Conservation (phyloP, 768 basidiomycete genomes). For the Boletus barrowsii region DNA sequence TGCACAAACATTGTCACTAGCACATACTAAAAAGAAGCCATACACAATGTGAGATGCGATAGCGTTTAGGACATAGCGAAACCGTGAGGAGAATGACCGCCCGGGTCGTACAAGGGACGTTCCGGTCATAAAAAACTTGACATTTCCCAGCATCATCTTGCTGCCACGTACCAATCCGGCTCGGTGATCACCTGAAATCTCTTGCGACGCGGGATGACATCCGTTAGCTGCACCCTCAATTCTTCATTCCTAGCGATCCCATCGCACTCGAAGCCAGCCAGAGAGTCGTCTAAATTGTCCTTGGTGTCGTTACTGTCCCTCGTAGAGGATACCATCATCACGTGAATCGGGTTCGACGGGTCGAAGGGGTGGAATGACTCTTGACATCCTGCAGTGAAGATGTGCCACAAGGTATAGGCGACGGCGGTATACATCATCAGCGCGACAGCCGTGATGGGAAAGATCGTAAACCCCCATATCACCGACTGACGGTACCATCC, state of each 20-base stretch:
- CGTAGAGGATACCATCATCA: conserved; percentile 5
- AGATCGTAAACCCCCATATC: not conserved
- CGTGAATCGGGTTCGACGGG: conserved; percentile 2
- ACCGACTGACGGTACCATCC: not conserved
- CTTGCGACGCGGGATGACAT: not conserved
- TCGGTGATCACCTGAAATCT: not conserved
- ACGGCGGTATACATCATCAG: conserved; percentile 4
- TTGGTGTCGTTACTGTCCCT: not conserved
- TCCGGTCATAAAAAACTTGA: too few species aligned
- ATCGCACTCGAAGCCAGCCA: not conserved
- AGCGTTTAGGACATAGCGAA: too few species aligned
- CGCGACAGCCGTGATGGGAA: conserved; percentile 3
- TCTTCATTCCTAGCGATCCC: not conserved
- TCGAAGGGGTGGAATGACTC: conserved; percentile 1
- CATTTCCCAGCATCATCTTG: too few species aligned
- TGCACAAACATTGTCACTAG: too few species aligned
- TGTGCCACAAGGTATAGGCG: conserved; percentile 5
- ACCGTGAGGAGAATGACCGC: too few species aligned
- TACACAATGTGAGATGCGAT: too few species aligned
- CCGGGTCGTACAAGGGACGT: too few species aligned
- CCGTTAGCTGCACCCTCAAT: not conserved
- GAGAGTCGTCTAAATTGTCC: not conserved
- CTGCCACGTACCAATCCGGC: too few species aligned
- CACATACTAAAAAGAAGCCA: too few species aligned
- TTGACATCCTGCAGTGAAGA: not conserved